Conservation (phyloP, 2,329 filamentous ascomycete species). For the Sarocladium kiliense region DNA sequence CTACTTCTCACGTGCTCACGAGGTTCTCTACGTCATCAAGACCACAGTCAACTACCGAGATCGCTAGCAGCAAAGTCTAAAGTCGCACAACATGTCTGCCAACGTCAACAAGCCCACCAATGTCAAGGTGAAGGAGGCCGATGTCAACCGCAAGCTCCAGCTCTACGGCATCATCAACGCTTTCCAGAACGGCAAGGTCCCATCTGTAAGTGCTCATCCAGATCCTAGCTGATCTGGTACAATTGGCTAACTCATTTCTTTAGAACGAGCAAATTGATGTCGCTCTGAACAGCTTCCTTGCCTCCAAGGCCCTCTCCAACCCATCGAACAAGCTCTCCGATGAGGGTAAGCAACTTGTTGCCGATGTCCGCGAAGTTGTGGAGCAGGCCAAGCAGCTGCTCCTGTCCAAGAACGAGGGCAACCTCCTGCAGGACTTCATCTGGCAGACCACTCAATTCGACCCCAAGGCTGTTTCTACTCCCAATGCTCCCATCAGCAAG, state of each 20-base stretch:
- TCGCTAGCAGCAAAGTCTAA: not conserved
- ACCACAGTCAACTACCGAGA: not conserved
- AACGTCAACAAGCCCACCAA: conserved; percentile 71
- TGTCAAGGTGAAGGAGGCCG: conserved; percentile 69
- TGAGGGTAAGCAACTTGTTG: conserved; percentile 75
- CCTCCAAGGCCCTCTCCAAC: conserved; percentile 61
- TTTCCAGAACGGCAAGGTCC: conserved; percentile 84
- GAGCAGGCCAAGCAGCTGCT: conserved; percentile 79
- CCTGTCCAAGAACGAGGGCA: conserved; percentile 90
- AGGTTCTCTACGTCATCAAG: not conserved
- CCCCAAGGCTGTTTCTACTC: conserved; percentile 53
- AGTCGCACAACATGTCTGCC: conserved; percentile 26
- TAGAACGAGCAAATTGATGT: conserved; percentile 95
- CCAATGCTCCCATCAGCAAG: conserved; percentile 67
- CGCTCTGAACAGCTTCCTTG: conserved; percentile 82
- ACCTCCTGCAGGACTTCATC: conserved; percentile 93
- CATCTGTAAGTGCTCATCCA: conserved; percentile 58
- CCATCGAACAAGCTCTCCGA: conserved; percentile 73
- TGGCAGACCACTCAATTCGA: conserved; percentile 82
- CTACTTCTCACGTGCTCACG: not conserved
- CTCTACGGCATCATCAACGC: conserved; percentile 85
- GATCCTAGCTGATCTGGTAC: not conserved
- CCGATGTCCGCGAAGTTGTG: conserved; percentile 74
- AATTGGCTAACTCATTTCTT: not conserved
- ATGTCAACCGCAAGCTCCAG: conserved; percentile 92